Base-by-base conservation (phyloP, 352 stramenopile genomes). In the Globisporangium nagaii region DNA sequence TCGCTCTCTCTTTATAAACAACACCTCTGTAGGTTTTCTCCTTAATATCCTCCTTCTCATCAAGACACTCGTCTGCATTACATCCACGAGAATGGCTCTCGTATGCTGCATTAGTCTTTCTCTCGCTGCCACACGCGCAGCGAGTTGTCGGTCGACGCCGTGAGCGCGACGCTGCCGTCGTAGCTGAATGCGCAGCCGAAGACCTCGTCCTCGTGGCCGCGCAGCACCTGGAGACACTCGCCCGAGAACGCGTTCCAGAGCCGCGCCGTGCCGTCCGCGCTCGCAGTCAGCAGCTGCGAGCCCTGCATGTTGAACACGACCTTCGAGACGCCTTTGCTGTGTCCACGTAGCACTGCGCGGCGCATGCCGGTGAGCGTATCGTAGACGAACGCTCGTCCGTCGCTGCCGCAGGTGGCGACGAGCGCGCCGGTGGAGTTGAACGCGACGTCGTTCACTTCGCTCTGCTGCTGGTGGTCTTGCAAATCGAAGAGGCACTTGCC, bases 351-450 rank as follows among this genome's bases (percentile, higher is more conserved):
- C n/a, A 47, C 53, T 5, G 65, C 74, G 43, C 77, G 65, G 17
- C 63, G 53, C 3, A 65, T 88, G 11, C 79, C 82, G 1, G 79
- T 89, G 8, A 90, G 65, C 4, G 79, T 84, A 45, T 90, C 79
- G 55, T 92, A 92, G 17, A 92, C 65, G 28, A 77, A 92, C 1
- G 74, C 73, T 9, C 59, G 61, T 3, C 79, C 75, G 30, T 89
- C 75, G 11, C 31, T 56, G 8, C 75, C 73, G 15, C 69, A 70
- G 1, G 82, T 77, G 1, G 75, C 75, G 8, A 90, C 62, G 11
- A 90, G 66, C 0, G 82, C 79, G 8, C 79, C 82, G 0, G 79
- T 84, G n/a, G 75, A 62, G 42, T 84, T 90, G 58, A 90, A 90
- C 27, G 61, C 51, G 8, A 73, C 77, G 41, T 82, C 61, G 24